phyloP scores from a whole-genome alignment of 176 grass and related monocot species.

The Dendrocalamus sinicus region DNA sequence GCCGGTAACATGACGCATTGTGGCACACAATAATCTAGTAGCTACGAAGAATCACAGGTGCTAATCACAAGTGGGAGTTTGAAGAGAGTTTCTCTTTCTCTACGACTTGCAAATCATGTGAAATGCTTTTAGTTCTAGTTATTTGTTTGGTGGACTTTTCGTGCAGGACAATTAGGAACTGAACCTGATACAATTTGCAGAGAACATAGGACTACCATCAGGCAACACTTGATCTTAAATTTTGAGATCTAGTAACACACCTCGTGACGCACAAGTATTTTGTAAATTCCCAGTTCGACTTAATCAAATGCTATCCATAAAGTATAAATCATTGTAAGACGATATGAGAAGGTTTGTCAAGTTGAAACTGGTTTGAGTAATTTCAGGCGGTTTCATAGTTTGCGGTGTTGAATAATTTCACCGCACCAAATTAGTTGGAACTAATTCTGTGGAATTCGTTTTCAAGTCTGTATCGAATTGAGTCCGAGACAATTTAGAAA shows the following conservation, averaged over 20 bases:
- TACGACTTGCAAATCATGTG: conserved; percentile 32
- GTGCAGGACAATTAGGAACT: not conserved
- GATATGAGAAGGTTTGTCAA: no score
- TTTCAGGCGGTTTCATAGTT: no score
- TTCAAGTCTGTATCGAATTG: no score
- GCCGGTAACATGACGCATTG: not conserved
- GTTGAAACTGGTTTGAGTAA: no score
- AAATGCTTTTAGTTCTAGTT: conserved; percentile 14
- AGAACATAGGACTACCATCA: conserved; percentile 13
- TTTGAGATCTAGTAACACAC: conserved; percentile 12
- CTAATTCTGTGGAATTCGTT: no score
- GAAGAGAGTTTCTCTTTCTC: not conserved
- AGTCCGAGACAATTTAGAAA: no score
- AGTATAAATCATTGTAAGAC: not conserved
- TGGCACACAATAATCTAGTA: not conserved
- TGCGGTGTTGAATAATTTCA: no score
- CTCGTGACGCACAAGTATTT: not conserved
- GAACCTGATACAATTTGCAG: not conserved
- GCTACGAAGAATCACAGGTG: not conserved
- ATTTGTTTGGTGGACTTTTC: not conserved
- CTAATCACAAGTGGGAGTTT: not conserved
- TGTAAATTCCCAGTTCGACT: not conserved
- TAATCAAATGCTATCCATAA: not conserved
- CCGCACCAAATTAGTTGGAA: no score
- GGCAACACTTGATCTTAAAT: conserved; percentile 1